Conservation (phyloP, 2,329 filamentous ascomycete genomes). For the Calonectria henricotiae region DNA sequence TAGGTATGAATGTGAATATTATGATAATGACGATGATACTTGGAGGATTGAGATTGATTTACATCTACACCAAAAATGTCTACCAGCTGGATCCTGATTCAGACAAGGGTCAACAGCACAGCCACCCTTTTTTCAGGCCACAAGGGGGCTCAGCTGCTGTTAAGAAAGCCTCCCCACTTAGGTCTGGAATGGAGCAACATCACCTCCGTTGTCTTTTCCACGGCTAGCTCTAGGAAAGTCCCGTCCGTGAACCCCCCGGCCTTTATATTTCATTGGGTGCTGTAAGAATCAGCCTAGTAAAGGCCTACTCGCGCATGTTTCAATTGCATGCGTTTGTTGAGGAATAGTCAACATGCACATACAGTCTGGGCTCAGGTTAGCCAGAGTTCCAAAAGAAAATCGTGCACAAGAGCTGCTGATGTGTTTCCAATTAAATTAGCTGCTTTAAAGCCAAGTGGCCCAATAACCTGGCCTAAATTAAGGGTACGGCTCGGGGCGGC, state of each 20-base stretch:
- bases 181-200: not conserved
- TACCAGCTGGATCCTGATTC: no score
- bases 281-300: not conserved
- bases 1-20: no score
- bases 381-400: not conserved
- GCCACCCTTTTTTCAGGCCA: not conserved
- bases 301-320: not conserved
- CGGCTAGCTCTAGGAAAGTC: not conserved
- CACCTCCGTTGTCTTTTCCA: not conserved
- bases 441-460: not conserved
- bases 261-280: not conserved
- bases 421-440: not conserved
- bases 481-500: conserved; percentile 3
- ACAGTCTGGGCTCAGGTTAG: not conserved
- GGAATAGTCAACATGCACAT: not conserved
- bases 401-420: not conserved
- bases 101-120: no score
- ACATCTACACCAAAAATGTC: no score
- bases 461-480: not conserved
- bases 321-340: not conserved
- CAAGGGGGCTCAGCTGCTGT: not conserved
- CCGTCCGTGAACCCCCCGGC: not conserved
- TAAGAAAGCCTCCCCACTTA: not conserved
- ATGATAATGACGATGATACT: no score
- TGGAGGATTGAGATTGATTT: no score